Percentiles rank a stretch among this genome's conserved stretches.
These are phyloP conservation scores for Rubus idaeus DNA, from an alignment of 306 rosid genomes.

Conservation along the genomic window DNA sequence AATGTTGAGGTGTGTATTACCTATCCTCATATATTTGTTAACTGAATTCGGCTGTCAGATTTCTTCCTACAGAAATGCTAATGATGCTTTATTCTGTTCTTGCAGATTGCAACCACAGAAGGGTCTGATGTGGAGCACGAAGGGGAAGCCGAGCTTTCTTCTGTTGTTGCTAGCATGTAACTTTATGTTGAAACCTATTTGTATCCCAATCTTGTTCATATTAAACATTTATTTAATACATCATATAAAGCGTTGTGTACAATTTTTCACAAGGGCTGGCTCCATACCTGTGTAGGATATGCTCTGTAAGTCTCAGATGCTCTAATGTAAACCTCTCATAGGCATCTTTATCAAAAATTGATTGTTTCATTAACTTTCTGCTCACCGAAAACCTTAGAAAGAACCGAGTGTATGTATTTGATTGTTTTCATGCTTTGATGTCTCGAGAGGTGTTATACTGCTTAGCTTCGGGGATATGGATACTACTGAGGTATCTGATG, in stretches of 20 bases:
- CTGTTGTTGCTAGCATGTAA: slow-evolving; percentile 93
- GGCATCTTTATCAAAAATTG: neutral
- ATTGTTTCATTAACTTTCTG: too few species aligned
- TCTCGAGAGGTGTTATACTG: too few species aligned
- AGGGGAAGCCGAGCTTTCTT: slow-evolving; percentile 63
- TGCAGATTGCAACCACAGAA: slow-evolving; percentile 35
- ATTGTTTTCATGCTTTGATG: too few species aligned
- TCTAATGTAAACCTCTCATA: neutral
- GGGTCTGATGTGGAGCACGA: slow-evolving; percentile 56
- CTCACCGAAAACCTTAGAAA: too few species aligned
- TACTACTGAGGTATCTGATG: too few species aligned
- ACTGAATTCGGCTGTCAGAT: neutral
- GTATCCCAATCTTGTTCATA: slow-evolving; percentile 57
- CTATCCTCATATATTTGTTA: neutral
- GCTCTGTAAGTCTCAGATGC: neutral
- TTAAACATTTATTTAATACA: slow-evolving; percentile 42
- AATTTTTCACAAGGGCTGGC: neutral
- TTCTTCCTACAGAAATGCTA: neutral
- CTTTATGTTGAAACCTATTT: slow-evolving; percentile 29
- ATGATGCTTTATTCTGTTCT: neutral
- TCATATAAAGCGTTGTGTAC: slow-evolving; percentile 17
- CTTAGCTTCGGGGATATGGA: too few species aligned
- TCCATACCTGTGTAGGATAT: neutral
- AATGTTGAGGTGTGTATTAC: slow-evolving; percentile 44
- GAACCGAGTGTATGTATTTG: too few species aligned